These are phyloP conservation scores for Crithidia fasciculata DNA, from an alignment of 208 protist genomes.

Conservation along the genomic window DNA sequence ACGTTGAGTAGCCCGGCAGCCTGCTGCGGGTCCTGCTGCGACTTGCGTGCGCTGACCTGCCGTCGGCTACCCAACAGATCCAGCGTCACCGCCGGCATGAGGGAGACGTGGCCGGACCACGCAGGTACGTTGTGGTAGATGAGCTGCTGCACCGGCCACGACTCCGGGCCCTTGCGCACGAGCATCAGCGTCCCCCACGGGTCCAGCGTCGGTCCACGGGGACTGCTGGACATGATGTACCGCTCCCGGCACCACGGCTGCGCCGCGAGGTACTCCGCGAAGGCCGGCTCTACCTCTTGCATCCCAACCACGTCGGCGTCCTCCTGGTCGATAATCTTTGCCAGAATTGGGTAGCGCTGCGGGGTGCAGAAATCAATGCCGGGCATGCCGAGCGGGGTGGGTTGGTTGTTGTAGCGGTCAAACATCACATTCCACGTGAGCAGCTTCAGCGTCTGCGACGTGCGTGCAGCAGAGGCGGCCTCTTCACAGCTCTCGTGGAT, in stretches of 20 bases:
- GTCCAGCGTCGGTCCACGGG: slow-evolving; percentile 51
- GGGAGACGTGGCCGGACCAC: slow-evolving; percentile 84
- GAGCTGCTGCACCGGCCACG: slow-evolving; percentile 51
- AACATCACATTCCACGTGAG: slow-evolving; percentile 94
- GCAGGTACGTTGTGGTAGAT: slow-evolving; percentile 85
- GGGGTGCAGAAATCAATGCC: slow-evolving; percentile 92
- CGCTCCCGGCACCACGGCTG: slow-evolving; percentile 76
- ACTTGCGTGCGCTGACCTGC: not conserved
- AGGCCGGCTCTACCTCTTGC: slow-evolving; percentile 89
- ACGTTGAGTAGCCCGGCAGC: slow-evolving; percentile 14
- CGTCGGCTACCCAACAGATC: slow-evolving; percentile 22
- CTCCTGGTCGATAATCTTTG: slow-evolving; percentile 67
- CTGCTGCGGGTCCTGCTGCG: not conserved
- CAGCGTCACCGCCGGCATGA: slow-evolving; percentile 82
- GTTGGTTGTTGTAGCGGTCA: slow-evolving; percentile 88
- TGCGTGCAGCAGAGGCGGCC: not conserved
- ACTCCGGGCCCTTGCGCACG: slow-evolving; percentile 52
- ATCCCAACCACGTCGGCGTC: slow-evolving; percentile 91
- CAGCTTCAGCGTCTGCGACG: slow-evolving; percentile 49
- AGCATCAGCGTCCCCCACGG: slow-evolving; percentile 90
- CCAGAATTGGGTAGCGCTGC: slow-evolving; percentile 88
- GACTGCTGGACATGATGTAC: slow-evolving; percentile 81
- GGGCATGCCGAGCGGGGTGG: slow-evolving; percentile 90
- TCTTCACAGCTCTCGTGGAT: not conserved
- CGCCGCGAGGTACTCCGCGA: slow-evolving; percentile 66